Base-by-base conservation (phyloP, 2,329 filamentous ascomycete genomes). In the Alternaria infectoria region DNA sequence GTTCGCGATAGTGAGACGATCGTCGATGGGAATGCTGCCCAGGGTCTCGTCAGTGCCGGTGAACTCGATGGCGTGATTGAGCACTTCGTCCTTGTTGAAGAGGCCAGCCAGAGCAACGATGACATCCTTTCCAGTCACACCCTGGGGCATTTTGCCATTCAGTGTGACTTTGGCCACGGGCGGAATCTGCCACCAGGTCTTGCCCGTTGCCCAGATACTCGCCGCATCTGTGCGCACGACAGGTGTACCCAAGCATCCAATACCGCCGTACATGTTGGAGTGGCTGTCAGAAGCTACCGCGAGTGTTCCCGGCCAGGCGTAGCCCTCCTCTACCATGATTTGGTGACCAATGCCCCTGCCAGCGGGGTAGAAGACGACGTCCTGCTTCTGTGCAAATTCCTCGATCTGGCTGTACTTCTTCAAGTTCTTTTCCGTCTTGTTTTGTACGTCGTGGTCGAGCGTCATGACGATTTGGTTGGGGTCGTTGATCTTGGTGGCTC, bases 61-160 rank as follows among this genome's bases (percentile, higher is more conserved):
- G 74, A 97, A 97, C 75, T 98, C 95, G 64, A 98, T 90, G 6
- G 89, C 89, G 76, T 97, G 93, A 81, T 98, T 98, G 13, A 97
- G 85, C 0, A 97, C 95, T 47, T 97, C 93, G 70, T 93, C 91
- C 57, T 91, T 88, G 80, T 92, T 91, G 83, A 98, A 96, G 0
- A 97, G 81, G 1, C 91, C 92, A 70, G 93, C 96, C 1, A 98
- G 86, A 0, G 93, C 92, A 25, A 97, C 87, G 69, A 98, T 98
- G 12, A 97, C 91, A 78, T 98, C 96, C 80, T 99, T 98, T 28
- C 93, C 95, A 0, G 91, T 93, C 1, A 97, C 93, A 11, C 94
- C 94, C 1, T 83, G 82, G 0, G 93, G 94, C 7, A 97, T 82
- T 0, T 87, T 80, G 7, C 93, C 94, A 0, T 86, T 92, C 11